Conservation (phyloP, 2,329 filamentous ascomycete genomes). For the Diaporthe sp. region DNA sequence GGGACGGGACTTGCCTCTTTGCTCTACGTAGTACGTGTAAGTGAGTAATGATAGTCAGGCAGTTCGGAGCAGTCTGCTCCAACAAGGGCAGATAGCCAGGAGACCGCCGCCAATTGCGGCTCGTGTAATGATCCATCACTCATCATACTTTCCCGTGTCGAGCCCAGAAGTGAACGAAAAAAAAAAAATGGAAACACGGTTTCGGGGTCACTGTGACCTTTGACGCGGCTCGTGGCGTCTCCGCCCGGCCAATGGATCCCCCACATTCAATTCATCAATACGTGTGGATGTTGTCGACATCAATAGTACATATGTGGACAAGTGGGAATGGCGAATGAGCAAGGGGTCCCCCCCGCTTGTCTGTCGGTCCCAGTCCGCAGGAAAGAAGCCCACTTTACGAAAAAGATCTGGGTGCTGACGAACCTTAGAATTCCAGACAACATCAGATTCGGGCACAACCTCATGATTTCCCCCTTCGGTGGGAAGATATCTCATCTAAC, state of each 20-base stretch:
- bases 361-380: conserved; percentile 22
- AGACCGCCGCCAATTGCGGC: conserved; percentile 25
- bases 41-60: not conserved
- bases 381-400: conserved; percentile 19
- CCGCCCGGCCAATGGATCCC: not conserved
- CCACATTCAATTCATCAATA: conserved; percentile 20
- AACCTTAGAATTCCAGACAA: conserved; percentile 21
- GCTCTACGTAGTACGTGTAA: no score
- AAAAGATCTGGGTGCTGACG: conserved; percentile 23
- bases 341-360: not conserved
- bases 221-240: conserved; percentile 23
- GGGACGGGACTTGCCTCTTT: conserved; percentile 6
- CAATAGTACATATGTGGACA: not conserved
- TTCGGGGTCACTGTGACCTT: conserved; percentile 31
- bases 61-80: not conserved
- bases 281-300: not conserved
- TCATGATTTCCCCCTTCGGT: conserved; percentile 9
- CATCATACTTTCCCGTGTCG: conserved; percentile 26
- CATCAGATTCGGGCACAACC: conserved; percentile 27
- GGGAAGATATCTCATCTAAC: not conserved
- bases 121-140: conserved; percentile 23
- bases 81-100: not conserved
- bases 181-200: conserved; percentile 6
- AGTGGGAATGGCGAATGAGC: not conserved
- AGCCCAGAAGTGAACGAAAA: no score